phyloP scores from a whole-genome alignment of 2,329 filamentous ascomycete species.

The Thielaviopsis musarum region DNA sequence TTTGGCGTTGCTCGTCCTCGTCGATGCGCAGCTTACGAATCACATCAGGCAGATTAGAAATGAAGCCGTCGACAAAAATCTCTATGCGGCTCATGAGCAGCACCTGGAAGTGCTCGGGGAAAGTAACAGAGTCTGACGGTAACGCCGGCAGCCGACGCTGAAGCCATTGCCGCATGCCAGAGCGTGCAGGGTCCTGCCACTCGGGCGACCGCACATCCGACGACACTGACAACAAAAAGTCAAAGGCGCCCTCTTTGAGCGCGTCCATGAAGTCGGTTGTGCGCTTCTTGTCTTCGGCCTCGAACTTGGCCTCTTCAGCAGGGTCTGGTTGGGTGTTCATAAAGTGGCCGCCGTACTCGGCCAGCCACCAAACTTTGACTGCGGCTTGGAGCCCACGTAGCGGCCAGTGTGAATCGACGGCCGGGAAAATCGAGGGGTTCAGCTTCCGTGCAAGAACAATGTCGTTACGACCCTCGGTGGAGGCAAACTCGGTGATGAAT shows the following conservation, averaged over 20 bases:
- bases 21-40: constrained; percentile 71
- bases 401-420: constrained; percentile 54
- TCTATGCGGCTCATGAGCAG: constrained; percentile 70
- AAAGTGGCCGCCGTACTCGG: constrained; percentile 84
- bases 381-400: constrained; percentile 64
- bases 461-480: constrained; percentile 51
- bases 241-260: constrained; percentile 76
- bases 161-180: constrained; percentile 65
- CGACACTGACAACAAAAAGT: constrained; percentile 75
- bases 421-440: constrained; percentile 48
- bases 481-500: constrained; percentile 63
- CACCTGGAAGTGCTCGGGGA: constrained; percentile 54
- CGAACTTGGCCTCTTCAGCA: constrained; percentile 18
- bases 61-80: constrained; percentile 77
- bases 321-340: constrained; percentile 50
- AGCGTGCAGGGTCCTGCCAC: constrained; percentile 77
- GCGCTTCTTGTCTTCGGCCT: constrained; percentile 48
- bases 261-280: constrained; percentile 59
- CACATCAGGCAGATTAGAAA: constrained; percentile 87
- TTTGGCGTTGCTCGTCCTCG: constrained; percentile 71
- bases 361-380: constrained; percentile 70
- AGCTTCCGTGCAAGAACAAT: constrained; percentile 54
- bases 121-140: constrained; percentile 47
- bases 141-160: constrained; percentile 63
- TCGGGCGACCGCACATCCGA: constrained; percentile 65